A percentile compares a stretch with the other conserved stretches of the same genome.
These are phyloP conservation scores for Beauveria sp. DNA, from an alignment of 2,329 filamentous ascomycete species.

Conservation along the genomic window DNA sequence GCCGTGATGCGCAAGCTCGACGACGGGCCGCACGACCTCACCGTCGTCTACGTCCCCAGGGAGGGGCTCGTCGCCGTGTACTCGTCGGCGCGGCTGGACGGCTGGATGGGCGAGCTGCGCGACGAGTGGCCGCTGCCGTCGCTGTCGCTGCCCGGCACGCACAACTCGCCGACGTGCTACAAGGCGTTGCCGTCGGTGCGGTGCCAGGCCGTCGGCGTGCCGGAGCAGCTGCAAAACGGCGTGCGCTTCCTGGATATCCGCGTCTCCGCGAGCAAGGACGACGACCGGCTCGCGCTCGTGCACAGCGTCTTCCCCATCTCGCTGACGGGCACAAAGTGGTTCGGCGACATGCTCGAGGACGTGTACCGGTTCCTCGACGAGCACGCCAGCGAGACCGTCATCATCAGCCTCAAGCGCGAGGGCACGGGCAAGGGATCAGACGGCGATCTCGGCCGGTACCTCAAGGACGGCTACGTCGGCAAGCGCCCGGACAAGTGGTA, in stretches of 20 bases:
- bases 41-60: constrained; percentile 55
- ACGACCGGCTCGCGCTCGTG: constrained; percentile 70
- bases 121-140: constrained; percentile 67
- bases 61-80: constrained; percentile 55
- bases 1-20: constrained; percentile 50
- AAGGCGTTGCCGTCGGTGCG: constrained; percentile 84
- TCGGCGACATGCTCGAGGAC: constrained; percentile 63
- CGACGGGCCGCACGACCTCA: constrained; percentile 48
- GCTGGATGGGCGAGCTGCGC: constrained; percentile 75
- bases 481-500: constrained; percentile 60
- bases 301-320: constrained; percentile 87
- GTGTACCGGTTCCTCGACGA: constrained; percentile 68
- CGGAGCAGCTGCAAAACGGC: constrained; percentile 76
- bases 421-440: constrained; percentile 76
- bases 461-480: constrained; percentile 64
- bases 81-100: constrained; percentile 59
- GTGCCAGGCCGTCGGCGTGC: constrained; percentile 75
- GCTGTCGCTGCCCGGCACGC: constrained; percentile 87
- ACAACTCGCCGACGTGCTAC: constrained; percentile 86
- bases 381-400: constrained; percentile 73
- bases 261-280: constrained; percentile 47
- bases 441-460: constrained; percentile 64
- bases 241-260: constrained; percentile 93
- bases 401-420: constrained; percentile 87
- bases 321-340: constrained; percentile 71